Conservation (phyloP, 495 filamentous ascomycete genomes). For the Penicillium turbatum region DNA sequence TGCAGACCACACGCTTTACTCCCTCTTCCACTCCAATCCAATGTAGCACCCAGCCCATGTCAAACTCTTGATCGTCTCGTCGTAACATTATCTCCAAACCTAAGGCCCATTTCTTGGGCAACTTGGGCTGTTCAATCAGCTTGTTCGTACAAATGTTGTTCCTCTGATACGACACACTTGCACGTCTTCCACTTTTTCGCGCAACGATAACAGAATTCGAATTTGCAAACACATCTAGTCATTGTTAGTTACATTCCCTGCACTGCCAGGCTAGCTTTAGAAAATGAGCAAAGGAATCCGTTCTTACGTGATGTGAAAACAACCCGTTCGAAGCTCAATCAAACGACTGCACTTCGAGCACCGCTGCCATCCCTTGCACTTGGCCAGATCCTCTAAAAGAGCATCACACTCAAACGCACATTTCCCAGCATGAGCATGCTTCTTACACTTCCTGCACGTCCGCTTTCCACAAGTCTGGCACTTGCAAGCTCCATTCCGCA, state of each 20-base stretch:
- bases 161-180: not conserved
- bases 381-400: not conserved
- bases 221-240: not conserved
- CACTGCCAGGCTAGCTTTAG: not conserved
- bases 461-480: not conserved
- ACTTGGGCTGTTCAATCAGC: not conserved
- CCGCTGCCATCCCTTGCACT: slow-evolving; percentile 22
- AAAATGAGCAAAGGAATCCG: not conserved
- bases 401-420: slow-evolving; percentile 1
- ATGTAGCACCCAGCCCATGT: not conserved
- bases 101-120: not conserved
- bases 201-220: slow-evolving; percentile 1
- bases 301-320: not conserved
- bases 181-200: not conserved
- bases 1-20: not conserved
- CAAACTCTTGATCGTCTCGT: not conserved
- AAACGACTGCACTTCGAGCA: slow-evolving; percentile 12
- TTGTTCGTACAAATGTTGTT: not conserved
- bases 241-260: not conserved
- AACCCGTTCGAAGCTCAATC: not conserved
- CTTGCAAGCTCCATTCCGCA: not conserved
- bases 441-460: slow-evolving; percentile 3
- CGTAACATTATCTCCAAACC: not conserved
- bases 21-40: not conserved
- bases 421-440: not conserved